Evolutionary conservation across 192 early-diverging fungal genomes (phyloP), one percentile per base, ranked within the genome.

Genomic region (Powellomyces hirtus): DNA sequence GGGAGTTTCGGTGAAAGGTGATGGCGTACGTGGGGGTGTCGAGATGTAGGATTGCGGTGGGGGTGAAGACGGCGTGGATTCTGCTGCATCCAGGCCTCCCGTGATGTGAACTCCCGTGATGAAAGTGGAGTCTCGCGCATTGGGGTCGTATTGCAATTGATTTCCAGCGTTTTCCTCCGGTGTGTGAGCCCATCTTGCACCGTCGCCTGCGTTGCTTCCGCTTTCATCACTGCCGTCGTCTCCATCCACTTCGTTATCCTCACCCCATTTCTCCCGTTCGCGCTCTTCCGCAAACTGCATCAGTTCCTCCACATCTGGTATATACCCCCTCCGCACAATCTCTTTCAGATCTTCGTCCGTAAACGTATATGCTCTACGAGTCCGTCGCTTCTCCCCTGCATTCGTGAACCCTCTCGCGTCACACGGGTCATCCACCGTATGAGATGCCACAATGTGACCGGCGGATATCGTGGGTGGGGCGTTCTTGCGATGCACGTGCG

Each of bases 21-120:
- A 46, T 31, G 24, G 44, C 26, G 62, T 50, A 22, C 59, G 59
- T 26, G 51, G 51, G 7, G 51, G 51, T 26, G 51, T 53, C 14
- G 56, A 26, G 29, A 38, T 14, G n/a, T 27, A 36, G 5, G 58
- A 38, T 10, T 22, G 22, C n/a, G n/a, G 29, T 27, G 55, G 4
- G 4, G 8, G 5, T 27, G 36, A 34, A 26, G 40, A 36, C 24
- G 26, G 38, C 16, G 50, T 62, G 49, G 26, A 14, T 4, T 27
- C 18, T 10, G 13, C 22, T 26, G 13, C 13, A 26, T 37, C 64
- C 50, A 33, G 22, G 16, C 20, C 53, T 26, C 49, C 38, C 5
- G 71, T 75, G 37, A 85, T 85, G 66, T 85, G 79, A 0, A 85
- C 81, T n/a, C 80, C 74, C 1, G 84, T 86, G 4, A 86, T 27